Conservation (phyloP, 345 rosid species). For the Arabis hirsuta region DNA sequence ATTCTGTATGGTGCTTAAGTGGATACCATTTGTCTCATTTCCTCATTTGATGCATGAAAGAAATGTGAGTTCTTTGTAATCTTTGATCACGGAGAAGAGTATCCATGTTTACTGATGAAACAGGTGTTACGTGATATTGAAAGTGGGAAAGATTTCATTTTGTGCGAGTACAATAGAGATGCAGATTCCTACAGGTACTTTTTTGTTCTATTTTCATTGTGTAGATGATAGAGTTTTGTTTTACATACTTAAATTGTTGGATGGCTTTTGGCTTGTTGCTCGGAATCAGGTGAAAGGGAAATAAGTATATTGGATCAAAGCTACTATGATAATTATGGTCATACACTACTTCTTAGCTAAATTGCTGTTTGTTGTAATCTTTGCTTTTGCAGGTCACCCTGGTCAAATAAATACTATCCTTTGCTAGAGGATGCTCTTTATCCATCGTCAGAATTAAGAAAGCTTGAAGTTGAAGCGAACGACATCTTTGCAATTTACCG, state of each 20-base stretch:
- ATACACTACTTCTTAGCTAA: background rate
- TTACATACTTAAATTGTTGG: background rate
- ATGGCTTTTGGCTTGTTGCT: conserved; percentile 19
- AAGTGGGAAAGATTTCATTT: conserved; percentile 74
- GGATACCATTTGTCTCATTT: background rate
- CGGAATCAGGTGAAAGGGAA: background rate
- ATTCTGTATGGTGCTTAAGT: background rate
- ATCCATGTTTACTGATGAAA: conserved; percentile 3
- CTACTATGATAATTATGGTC: background rate
- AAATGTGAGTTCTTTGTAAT: conserved; percentile 5
- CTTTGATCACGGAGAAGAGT: background rate
- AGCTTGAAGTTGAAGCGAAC: conserved; percentile 90
- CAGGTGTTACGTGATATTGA: conserved; percentile 80
- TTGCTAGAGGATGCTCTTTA: conserved; percentile 75
- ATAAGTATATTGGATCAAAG: background rate
- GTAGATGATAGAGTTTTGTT: background rate
- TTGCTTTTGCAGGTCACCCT: conserved; percentile 71
- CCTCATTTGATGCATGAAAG: background rate
- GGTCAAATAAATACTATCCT: conserved; percentile 91
- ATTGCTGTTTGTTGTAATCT: background rate
- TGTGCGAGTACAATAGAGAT: conserved; percentile 98
- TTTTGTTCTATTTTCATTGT: background rate
- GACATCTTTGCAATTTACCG: conserved; percentile 84
- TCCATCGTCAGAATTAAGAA: conserved; percentile 81
- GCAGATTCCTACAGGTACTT: conserved; percentile 91